Evolutionary conservation across 441 rosid species (phyloP).

Genomic region (California macrophylla): DNA sequence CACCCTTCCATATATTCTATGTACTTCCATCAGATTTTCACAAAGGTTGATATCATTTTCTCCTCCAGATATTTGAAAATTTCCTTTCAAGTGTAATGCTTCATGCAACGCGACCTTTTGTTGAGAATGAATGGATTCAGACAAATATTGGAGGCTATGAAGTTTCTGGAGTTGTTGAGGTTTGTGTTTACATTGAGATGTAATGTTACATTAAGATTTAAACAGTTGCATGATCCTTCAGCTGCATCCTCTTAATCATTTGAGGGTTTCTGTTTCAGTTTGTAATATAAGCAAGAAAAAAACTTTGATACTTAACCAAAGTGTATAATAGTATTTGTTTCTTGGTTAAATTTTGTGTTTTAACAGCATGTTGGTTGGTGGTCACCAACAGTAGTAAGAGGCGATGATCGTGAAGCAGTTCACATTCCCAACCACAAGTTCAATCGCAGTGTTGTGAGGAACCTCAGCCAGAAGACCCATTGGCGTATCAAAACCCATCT

Average conservation of each 20-base stretch:
- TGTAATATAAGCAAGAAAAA: neutral
- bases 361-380: conserved; percentile 69
- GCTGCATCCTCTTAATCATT: neutral
- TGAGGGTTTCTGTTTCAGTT: conserved; percentile 7
- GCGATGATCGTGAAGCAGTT: conserved; percentile 69
- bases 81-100: conserved; percentile 67
- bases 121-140: conserved; percentile 59
- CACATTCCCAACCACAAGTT: conserved; percentile 73
- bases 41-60: conserved; percentile 10
- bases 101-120: conserved; percentile 63
- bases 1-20: neutral
- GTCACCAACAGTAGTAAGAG: conserved; percentile 69
- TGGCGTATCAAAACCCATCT: conserved; percentile 70
- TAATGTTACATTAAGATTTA: neutral
- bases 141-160: conserved; percentile 62
- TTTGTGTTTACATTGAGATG: conserved; percentile 16
- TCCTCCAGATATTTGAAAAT: conserved; percentile 57
- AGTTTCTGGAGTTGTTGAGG: conserved; percentile 80
- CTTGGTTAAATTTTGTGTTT: conserved; percentile 6
- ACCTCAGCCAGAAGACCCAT: conserved; percentile 62
- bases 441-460: conserved; percentile 57
- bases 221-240: conserved; percentile 5
- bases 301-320: conserved; percentile 2
- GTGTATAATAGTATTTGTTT: conserved; percentile 5
- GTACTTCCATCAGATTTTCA: conserved; percentile 1